These are phyloP conservation scores for Podaxis rugospora DNA, from an alignment of 768 basidiomycete genomes.

Conservation along the genomic window DNA sequence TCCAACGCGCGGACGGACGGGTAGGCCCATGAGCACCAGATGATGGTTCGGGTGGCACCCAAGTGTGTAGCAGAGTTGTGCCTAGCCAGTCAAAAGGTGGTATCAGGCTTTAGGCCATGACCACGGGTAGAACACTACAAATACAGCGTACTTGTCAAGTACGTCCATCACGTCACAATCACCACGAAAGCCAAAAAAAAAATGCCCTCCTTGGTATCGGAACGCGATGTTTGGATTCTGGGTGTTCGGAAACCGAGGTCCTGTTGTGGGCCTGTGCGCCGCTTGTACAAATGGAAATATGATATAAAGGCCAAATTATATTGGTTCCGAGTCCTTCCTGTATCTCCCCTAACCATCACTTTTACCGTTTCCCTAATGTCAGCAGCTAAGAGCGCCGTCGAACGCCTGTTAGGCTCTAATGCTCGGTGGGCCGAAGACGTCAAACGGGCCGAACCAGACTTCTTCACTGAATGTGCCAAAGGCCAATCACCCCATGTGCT, in stretches of 20 bases:
- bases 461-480: slow-evolving; percentile 56
- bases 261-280: neutral
- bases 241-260: neutral
- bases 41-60: neutral
- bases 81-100: neutral
- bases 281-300: neutral
- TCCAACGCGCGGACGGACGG: too few relatives aligned
- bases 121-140: too few relatives aligned
- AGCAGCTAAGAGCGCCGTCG: slow-evolving; percentile 16
- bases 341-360: neutral
- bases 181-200: too few relatives aligned
- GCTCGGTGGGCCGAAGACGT: slow-evolving; percentile 67
- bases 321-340: neutral
- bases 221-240: too few relatives aligned
- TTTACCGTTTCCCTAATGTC: neutral
- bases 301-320: neutral
- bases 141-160: too few relatives aligned
- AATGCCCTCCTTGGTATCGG: too few relatives aligned
- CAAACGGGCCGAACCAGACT: slow-evolving; percentile 47
- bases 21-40: neutral
- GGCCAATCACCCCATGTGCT: slow-evolving; percentile 67
- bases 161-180: too few relatives aligned
- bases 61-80: neutral
- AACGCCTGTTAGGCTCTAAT: slow-evolving; percentile 44
- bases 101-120: neutral